These are phyloP conservation scores for Taphrina populina DNA, from an alignment of 1,139 yeast genomes.

Conservation along the genomic window DNA sequence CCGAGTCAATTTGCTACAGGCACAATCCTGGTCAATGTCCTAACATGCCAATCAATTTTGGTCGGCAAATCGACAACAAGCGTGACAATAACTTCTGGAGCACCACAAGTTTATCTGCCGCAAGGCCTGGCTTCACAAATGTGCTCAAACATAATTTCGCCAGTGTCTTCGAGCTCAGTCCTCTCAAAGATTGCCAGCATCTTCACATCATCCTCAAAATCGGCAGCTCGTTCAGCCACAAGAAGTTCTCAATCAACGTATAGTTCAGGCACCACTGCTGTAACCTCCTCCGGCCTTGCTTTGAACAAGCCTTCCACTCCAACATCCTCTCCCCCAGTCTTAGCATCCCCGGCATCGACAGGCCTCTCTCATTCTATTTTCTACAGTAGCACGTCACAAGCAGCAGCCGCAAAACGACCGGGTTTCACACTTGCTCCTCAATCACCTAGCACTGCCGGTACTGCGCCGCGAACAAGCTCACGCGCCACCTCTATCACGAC, in stretches of 20 bases:
- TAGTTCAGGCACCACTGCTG: conserved; percentile 9
- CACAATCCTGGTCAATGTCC: conserved; percentile 22
- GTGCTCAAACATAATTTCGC: conserved; percentile 5
- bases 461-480: neutral
- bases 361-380: neutral
- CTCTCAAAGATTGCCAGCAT: conserved; percentile 18
- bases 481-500: neutral
- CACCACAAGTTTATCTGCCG: conserved; percentile 18
- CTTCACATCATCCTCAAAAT: conserved; percentile 18
- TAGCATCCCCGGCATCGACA: neutral
- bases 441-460: neutral
- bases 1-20: conserved; percentile 19
- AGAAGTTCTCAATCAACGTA: conserved; percentile 8
- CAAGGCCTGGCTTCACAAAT: conserved; percentile 21
- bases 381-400: neutral
- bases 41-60: conserved; percentile 15
- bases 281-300: conserved; percentile 5
- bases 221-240: conserved; percentile 12
- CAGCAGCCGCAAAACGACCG: neutral
- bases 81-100: conserved; percentile 5
- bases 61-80: conserved; percentile 27
- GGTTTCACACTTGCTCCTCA: neutral
- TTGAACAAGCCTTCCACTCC: conserved; percentile 5
- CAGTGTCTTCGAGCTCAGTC: conserved; percentile 12
- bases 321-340: neutral